Evolutionary conservation across 768 basidiomycete genomes (phyloP), one percentile per base, ranked within the genome.

Genomic region (Suillus subluteus): DNA sequence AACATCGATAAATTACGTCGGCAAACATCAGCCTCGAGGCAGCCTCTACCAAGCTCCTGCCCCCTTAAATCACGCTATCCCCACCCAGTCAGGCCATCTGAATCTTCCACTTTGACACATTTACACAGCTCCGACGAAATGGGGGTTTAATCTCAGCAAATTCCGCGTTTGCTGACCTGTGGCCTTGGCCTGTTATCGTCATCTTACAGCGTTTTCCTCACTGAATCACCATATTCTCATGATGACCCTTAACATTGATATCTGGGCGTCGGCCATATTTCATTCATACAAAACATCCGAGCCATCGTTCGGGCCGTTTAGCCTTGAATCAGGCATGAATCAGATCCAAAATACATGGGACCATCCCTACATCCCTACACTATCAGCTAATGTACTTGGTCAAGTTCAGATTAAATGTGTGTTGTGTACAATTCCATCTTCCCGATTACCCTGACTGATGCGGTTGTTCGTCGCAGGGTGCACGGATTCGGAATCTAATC

Each of bases 151-250:
- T 23, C 13, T 38, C n/a, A n/a, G 37, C 41, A 26, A 30, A 30
- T 21, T 41, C 5, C 30, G 38, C 18, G 6, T 13, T 32, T 21
- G 41, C 18, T 61, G 59, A 18, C 41, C 12, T 21, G 41, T 21
- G 30, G n/a, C 18, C 2, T 32, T 30, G 16, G 6, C 18, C 58
- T 43, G 18, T 43, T 61, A 43, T 43, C 59, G 59, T 61, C 59
- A 61, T 43, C 16, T 5, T n/a, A 12, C 21, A 56, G 32, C 11
- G 55, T 35, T 13, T 58, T 26, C 41, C 40, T 61, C 58, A 30
- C 40, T 61, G 40, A 30, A 61, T 21, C 40, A 26, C 9, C 12
- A 38, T 58, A n/a, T 58, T 58, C 37, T 58, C 56, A 58, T 43
- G 30, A 32, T 61, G 40, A 30, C 59, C 59, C 59, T 43, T 61